A percentile compares a stretch with the other conserved stretches of the same genome.
Evolutionary conservation across 1,139 yeast species (phyloP).

Genomic region (Hyphopichia khmerensis): DNA sequence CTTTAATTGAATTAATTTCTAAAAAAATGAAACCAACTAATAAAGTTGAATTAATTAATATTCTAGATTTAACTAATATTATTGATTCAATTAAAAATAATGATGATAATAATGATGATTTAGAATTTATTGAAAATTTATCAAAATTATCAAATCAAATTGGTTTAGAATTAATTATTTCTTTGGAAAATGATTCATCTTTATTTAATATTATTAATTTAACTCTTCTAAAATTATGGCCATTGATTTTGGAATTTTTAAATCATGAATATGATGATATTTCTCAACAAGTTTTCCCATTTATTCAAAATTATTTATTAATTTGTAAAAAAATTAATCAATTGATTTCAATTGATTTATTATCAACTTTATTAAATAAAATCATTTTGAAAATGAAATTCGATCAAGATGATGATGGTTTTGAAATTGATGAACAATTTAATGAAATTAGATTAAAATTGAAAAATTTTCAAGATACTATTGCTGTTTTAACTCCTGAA

Average conservation of each 20-base stretch:
- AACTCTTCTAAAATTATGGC: constrained; percentile 54
- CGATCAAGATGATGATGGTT: constrained; percentile 71
- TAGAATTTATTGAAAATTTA: constrained; percentile 74
- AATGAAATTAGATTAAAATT: constrained; percentile 72
- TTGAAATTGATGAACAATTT: constrained; percentile 71
- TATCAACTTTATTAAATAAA: constrained; percentile 65
- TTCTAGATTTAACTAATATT: constrained; percentile 64
- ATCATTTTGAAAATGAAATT: constrained; percentile 76
- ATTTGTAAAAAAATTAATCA: constrained; percentile 59
- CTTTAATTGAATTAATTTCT: constrained; percentile 77
- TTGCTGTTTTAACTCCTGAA: constrained; percentile 73
- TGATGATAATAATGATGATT: constrained; percentile 26
- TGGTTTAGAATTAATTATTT: constrained; percentile 70
- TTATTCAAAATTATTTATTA: constrained; percentile 70
- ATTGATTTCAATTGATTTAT: constrained; percentile 43
- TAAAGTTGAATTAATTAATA: constrained; percentile 71
- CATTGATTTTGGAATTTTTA: constrained; percentile 68
- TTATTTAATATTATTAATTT: constrained; percentile 41
- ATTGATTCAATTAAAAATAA: constrained; percentile 37
- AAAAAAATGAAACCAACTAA: constrained; percentile 92
- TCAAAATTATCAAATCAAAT: constrained; percentile 75
- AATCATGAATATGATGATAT: constrained; percentile 87
- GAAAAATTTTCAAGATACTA: constrained; percentile 79
- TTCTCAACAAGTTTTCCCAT: constrained; percentile 77
- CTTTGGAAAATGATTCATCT: constrained; percentile 52